Percentiles rank a stretch among this genome's conserved stretches.
Conservation (phyloP, 345 rosid species). For the Syzygium oleosum region DNA sequence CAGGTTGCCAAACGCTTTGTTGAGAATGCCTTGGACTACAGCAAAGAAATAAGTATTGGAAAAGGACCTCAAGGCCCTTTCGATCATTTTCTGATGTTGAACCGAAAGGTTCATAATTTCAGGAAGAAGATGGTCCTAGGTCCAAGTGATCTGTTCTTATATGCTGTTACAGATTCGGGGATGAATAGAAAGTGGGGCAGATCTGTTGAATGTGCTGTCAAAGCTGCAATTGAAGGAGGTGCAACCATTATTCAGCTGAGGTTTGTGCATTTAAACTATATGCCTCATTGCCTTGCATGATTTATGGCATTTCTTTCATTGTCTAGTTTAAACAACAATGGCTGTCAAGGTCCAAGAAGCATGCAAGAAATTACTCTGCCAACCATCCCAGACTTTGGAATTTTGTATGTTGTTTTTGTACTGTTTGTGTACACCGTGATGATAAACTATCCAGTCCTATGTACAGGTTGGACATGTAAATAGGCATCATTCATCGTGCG, state of each 20-base stretch:
- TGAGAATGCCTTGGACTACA: conserved; percentile 51
- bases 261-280: conserved; percentile 20
- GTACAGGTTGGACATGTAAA: background rate
- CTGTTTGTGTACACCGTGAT: background rate
- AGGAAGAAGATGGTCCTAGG: conserved; percentile 25
- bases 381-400: background rate
- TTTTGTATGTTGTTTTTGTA: background rate
- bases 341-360: background rate
- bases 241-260: conserved; percentile 86
- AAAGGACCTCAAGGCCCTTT: conserved; percentile 89
- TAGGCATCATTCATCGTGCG: rapidly evolving
- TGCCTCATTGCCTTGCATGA: background rate
- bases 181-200: conserved; percentile 86
- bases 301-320: background rate
- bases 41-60: conserved; percentile 79
- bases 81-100: conserved; percentile 70
- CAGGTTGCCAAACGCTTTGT: conserved; percentile 73
- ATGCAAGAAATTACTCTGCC: background rate
- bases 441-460: background rate
- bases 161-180: conserved; percentile 80
- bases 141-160: conserved; percentile 66
- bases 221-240: conserved; percentile 81
- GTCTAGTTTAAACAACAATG: background rate
- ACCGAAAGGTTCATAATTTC: conserved; percentile 20
- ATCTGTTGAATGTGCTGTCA: conserved; percentile 50